Base-by-base conservation (phyloP, 352 stramenopile species). In the Globisporangium heterothallicum region DNA sequence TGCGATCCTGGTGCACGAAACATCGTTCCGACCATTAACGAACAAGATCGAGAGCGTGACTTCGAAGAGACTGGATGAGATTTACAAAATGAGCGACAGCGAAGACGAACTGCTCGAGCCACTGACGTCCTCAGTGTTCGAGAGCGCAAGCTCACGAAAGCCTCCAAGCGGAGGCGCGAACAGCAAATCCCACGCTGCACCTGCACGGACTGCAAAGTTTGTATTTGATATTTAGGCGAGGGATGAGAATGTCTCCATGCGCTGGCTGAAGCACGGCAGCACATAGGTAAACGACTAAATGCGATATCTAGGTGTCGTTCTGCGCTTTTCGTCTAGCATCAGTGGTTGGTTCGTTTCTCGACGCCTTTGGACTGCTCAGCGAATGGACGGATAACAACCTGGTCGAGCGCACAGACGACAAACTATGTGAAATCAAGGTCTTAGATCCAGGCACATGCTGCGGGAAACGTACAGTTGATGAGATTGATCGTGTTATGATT, bases 31-130 rank as follows among this genome's bases (percentile, higher is more conserved):
- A 0, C 81, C 81, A 22, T 46, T 64, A 16, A 49, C 61, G 22
- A 43, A 72, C 53, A 86, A 84, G 46, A 61, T 88, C 38, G 69
- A 74, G 10, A 50, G 59, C 21, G 51, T 89, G 14, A 87, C 78
- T 30, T 72, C 69, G 2, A 71, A 69, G 49, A 70, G 76, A 9
- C 41, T 93, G 35, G 67, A 91, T 49, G 78, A 89, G 51, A 93
- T 93, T 34, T 93, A 90, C 59, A 41, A 53, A 51, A 91, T 93
- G 82, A 93, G 82, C 46, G 82, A 93, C 60, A 91, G 79, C 24
- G 82, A 93, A 57, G 82, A 93, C 46, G 82, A 93, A 51, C 34
- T 79, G 1, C 35, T 93, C 16, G 82, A 93, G 48, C 68, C 68
- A 10, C 55, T 88, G 27, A 81, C 69, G 14, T 70, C 75, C 0